Evolutionary conservation across 2,329 filamentous ascomycete genomes (phyloP).

Genomic region (Aaosphaeria arxii): DNA sequence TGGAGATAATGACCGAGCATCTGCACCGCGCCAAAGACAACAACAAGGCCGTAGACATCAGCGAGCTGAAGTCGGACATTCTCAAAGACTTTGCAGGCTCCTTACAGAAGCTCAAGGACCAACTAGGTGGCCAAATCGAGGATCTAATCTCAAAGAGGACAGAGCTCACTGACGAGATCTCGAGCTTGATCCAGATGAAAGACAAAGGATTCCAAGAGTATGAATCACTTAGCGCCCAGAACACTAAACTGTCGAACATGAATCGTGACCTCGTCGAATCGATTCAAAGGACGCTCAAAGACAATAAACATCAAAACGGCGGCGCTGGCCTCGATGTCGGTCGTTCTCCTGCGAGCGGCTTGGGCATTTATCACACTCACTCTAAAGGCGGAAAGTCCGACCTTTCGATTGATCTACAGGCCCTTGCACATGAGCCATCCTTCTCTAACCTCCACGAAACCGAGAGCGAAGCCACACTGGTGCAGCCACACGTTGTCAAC

Average conservation of each 20-base stretch:
- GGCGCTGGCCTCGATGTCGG: conserved; percentile 46
- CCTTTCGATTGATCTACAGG: conserved; percentile 41
- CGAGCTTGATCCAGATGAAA: conserved; percentile 76
- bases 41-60: conserved; percentile 74
- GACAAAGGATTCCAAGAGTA: conserved; percentile 94
- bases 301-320: conserved; percentile 55
- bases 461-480: conserved; percentile 61
- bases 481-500: conserved; percentile 89
- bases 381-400: conserved; percentile 38
- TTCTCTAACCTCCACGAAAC: conserved; percentile 53
- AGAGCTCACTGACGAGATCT: conserved; percentile 79
- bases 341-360: conserved; percentile 51
- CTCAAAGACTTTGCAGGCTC: conserved; percentile 61
- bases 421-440: conserved; percentile 32
- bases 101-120: conserved; percentile 67
- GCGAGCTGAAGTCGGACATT: conserved; percentile 63
- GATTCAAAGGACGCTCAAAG: conserved; percentile 90
- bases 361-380: conserved; percentile 57
- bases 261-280: conserved; percentile 94
- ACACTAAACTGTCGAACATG: conserved; percentile 87
- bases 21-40: conserved; percentile 82
- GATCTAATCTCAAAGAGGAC: conserved; percentile 87
- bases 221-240: conserved; percentile 90
- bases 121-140: conserved; percentile 72
- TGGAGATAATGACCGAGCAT: conserved; percentile 85